A percentile compares a stretch with the other conserved stretches of the same genome.
These are phyloP conservation scores for Kodamaea kakaduensis DNA, from an alignment of 805 yeast genomes.

Conservation along the genomic window DNA sequence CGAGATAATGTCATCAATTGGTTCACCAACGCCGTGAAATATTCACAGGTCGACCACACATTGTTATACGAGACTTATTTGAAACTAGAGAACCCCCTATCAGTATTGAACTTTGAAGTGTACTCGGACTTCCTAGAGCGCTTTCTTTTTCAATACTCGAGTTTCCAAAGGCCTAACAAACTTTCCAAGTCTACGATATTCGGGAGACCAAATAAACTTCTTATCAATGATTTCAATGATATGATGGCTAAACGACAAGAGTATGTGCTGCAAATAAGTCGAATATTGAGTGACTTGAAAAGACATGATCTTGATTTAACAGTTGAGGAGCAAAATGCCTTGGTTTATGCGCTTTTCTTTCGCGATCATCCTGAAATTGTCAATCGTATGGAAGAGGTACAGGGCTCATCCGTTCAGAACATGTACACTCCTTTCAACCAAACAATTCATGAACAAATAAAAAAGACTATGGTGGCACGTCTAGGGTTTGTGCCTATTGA, in stretches of 20 bases:
- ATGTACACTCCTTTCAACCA: constrained; percentile 17
- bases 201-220: constrained; percentile 2
- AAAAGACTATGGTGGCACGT: constrained; percentile 12
- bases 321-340: constrained; percentile 24
- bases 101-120: constrained; percentile 22
- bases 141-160: constrained; percentile 19
- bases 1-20: constrained; percentile 5
- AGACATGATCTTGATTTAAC: constrained; percentile 25
- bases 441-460: constrained; percentile 18
- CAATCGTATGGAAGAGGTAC: constrained; percentile 10
- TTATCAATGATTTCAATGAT: constrained; percentile 14
- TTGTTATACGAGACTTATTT: constrained; percentile 22
- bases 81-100: constrained; percentile 18
- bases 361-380: constrained; percentile 23
- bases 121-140: constrained; percentile 25
- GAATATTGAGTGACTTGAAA: constrained; percentile 27
- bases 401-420: background rate
- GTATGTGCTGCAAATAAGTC: constrained; percentile 19
- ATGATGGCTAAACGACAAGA: constrained; percentile 18
- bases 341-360: constrained; percentile 29
- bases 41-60: constrained; percentile 22
- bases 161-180: constrained; percentile 25
- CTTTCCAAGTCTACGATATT: constrained; percentile 12
- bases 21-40: constrained; percentile 12
- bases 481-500: constrained; percentile 12